A percentile compares a stretch with the other conserved stretches of the same genome.
Evolutionary conservation across 129 eudicot species (phyloP).

Genomic region (Pulicaria dysenterica): DNA sequence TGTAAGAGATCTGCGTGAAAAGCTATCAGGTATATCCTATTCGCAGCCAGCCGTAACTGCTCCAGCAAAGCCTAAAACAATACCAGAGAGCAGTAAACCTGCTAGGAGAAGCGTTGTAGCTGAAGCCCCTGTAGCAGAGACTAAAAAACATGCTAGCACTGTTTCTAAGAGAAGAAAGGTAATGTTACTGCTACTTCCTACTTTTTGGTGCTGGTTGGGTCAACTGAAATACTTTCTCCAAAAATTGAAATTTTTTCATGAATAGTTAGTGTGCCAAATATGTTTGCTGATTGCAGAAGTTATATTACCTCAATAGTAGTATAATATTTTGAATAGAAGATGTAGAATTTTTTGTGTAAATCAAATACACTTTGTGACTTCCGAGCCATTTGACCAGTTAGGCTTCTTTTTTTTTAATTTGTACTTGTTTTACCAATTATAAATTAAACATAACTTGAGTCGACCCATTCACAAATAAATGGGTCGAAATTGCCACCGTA

Average conservation of each 20-base stretch:
- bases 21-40: slow-evolving; percentile 69
- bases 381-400: neutral
- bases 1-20: slow-evolving; percentile 86
- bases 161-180: slow-evolving; percentile 74
- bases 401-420: neutral
- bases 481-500: neutral
- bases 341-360: neutral
- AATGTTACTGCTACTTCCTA: slow-evolving; percentile 6
- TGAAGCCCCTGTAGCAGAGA: slow-evolving; percentile 59
- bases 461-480: neutral
- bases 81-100: slow-evolving; percentile 51
- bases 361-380: neutral
- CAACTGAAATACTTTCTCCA: neutral
- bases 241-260: neutral
- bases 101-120: slow-evolving; percentile 60
- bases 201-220: neutral
- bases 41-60: slow-evolving; percentile 47
- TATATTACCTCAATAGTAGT: neutral
- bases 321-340: neutral
- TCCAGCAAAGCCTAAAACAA: slow-evolving; percentile 59
- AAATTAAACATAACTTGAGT: neutral
- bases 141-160: slow-evolving; percentile 56
- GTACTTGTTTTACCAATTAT: neutral
- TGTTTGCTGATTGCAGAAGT: neutral
- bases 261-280: neutral